Evolutionary conservation across 2,329 filamentous ascomycete species (phyloP), one percentile per base, ranked within the genome.

Genomic region (Xylariaceae sp.): DNA sequence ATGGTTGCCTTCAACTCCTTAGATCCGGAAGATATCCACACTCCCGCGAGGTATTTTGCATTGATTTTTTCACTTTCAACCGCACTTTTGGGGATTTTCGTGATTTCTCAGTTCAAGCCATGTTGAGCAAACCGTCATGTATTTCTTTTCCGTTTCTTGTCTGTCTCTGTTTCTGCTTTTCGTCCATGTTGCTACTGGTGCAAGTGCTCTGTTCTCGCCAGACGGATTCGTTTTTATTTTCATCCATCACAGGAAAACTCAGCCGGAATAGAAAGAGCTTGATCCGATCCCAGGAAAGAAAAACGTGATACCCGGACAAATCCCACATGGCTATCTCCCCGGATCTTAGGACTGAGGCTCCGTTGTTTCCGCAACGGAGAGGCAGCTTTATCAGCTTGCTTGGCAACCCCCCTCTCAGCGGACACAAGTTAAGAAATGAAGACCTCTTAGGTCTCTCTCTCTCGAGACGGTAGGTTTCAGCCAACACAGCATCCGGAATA

Each of bases 21-120:
- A 74, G 80, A 83, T 71, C 78, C 83, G 75, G 80, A 83, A 73
- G 81, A 84, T 75, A 80, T 82, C 74, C 78, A 82, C 72, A 81
- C 80, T 70, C 79, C 83, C 72, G 78, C 80, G 77, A 85, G 82
- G 82, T 85, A 85, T 77, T 75, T 76, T 77, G 73, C 71, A 71
- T 76, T 82, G 79, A 77, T 78, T 78, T 79, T 77, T 73, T 73
- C 61, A 52, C 18, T 58, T 69, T 73, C 72, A 57, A 66, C 68
- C 73, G 73, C 71, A 76, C 74, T 74, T 77, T 76, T 73, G 74
- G 58, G 53, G 30, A 17, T 53, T 70, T 73, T 71, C 35, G 18
- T 34, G 37, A 54, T 71, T 67, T 76, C 69, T 30, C 73, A 67
- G 57, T 73, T 74, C 70, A 55, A 56, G 66, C 62, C 67, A 64